These are phyloP conservation scores for Oryza brachyantha DNA, from an alignment of 176 grass and related monocot species.

Conservation along the genomic window DNA sequence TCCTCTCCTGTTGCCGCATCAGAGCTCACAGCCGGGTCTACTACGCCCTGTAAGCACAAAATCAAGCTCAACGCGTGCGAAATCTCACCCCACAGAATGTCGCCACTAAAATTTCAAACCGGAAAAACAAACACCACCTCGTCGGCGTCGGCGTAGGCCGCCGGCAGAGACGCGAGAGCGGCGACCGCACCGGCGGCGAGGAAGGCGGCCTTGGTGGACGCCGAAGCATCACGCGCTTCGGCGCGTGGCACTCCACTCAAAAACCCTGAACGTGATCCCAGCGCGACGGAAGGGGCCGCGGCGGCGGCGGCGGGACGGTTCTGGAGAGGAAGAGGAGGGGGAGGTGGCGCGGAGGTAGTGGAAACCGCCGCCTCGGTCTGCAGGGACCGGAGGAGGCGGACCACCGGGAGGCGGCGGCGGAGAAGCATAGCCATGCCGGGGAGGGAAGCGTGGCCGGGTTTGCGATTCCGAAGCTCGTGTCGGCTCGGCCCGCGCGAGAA, in stretches of 20 bases:
- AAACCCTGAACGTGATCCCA: constrained; percentile 21
- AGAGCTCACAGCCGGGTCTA: constrained; percentile 7
- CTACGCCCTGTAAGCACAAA: constrained; percentile 33
- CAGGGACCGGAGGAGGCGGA: constrained; percentile 26
- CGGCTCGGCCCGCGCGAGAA: not conserved
- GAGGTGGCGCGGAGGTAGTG: not conserved
- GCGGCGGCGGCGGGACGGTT: constrained; percentile 20
- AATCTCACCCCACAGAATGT: not conserved
- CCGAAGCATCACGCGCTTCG: not conserved
- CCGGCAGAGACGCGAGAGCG: constrained; percentile 34
- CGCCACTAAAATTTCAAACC: not conserved
- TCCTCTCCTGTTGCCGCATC: constrained; percentile 25
- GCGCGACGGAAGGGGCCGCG: constrained; percentile 3
- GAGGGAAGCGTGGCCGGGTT: not conserved
- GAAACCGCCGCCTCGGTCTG: constrained; percentile 2
- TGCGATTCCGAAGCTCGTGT: not conserved
- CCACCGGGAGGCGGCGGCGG: constrained; percentile 36
- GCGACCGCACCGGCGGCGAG: constrained; percentile 24
- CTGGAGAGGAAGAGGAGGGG: constrained; percentile 17
- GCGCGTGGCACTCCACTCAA: not conserved
- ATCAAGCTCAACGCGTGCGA: not conserved
- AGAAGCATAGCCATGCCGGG: constrained; percentile 39
- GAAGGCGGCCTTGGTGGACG: constrained; percentile 21
- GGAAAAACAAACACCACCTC: not conserved
- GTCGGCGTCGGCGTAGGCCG: constrained; percentile 55